These are phyloP conservation scores for Hanseniaspora guilliermondii DNA, from an alignment of 805 yeast genomes.

Conservation along the genomic window DNA sequence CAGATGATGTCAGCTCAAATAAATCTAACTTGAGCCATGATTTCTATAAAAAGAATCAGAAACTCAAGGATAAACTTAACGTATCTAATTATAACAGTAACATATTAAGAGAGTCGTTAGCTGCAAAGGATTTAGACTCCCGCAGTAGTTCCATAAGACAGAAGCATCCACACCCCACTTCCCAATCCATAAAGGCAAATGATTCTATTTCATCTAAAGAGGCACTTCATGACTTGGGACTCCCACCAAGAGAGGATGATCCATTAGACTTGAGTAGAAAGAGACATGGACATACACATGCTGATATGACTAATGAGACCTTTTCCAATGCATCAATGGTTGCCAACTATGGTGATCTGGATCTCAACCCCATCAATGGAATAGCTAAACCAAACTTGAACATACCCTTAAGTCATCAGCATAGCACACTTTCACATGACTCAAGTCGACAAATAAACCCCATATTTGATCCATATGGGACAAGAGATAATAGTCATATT, in stretches of 20 bases:
- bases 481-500: not conserved
- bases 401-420: conserved; percentile 1
- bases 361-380: conserved; percentile 27
- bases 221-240: not conserved
- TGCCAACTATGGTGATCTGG: conserved; percentile 24
- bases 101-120: not conserved
- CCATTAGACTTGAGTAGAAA: conserved; percentile 17
- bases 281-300: conserved; percentile 12
- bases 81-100: conserved; percentile 8
- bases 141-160: not conserved
- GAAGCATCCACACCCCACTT: not conserved
- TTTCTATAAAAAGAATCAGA: not conserved
- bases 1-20: not conserved
- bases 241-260: conserved; percentile 18
- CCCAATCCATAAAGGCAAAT: not conserved
- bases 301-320: not conserved
- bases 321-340: conserved; percentile 6
- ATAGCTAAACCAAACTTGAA: not conserved
- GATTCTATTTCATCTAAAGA: not conserved
- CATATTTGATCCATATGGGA: conserved; percentile 7
- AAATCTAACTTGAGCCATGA: not conserved
- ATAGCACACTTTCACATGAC: not conserved
- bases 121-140: not conserved
- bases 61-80: not conserved
- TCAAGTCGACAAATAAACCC: not conserved